Evolutionary conservation across 805 yeast species (phyloP).

Genomic region (Candida chauliodis): DNA sequence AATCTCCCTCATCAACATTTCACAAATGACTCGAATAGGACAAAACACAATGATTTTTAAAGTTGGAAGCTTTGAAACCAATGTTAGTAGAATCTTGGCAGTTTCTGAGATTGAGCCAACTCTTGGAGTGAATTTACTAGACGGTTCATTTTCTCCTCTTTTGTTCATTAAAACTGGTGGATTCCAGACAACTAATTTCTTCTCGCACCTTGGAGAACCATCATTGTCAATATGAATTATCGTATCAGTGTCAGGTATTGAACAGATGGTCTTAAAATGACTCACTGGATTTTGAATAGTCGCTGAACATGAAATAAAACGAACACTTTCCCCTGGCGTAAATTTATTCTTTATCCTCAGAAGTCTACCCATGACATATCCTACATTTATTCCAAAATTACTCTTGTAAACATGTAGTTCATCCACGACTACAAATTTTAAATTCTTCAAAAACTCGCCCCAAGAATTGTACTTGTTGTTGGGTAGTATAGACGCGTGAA

Average conservation of each 20-base stretch:
- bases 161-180: slow-evolving; percentile 66
- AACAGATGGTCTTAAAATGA: slow-evolving; percentile 75
- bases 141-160: slow-evolving; percentile 37
- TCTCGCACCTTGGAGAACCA: slow-evolving; percentile 85
- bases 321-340: slow-evolving; percentile 36
- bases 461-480: slow-evolving; percentile 58
- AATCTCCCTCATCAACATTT: slow-evolving; percentile 80
- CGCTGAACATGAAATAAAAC: slow-evolving; percentile 90
- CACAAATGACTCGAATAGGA: slow-evolving; percentile 81
- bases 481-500: slow-evolving; percentile 83
- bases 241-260: slow-evolving; percentile 43
- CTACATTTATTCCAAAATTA: slow-evolving; percentile 89
- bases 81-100: slow-evolving; percentile 65
- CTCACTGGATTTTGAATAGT: slow-evolving; percentile 71
- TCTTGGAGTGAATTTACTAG: slow-evolving; percentile 32
- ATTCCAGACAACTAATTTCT: slow-evolving; percentile 77
- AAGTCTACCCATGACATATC: slow-evolving; percentile 76
- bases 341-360: slow-evolving; percentile 45
- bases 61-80: slow-evolving; percentile 50
- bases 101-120: slow-evolving; percentile 72
- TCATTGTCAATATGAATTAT: slow-evolving; percentile 65
- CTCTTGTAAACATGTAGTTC: slow-evolving; percentile 88
- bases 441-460: slow-evolving; percentile 60
- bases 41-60: slow-evolving; percentile 89
- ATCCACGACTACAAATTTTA: slow-evolving; percentile 76